Evolutionary conservation across 2,329 filamentous ascomycete genomes (phyloP), one percentile per base, ranked within the genome.

Genomic region (Sporothrix humicola): DNA sequence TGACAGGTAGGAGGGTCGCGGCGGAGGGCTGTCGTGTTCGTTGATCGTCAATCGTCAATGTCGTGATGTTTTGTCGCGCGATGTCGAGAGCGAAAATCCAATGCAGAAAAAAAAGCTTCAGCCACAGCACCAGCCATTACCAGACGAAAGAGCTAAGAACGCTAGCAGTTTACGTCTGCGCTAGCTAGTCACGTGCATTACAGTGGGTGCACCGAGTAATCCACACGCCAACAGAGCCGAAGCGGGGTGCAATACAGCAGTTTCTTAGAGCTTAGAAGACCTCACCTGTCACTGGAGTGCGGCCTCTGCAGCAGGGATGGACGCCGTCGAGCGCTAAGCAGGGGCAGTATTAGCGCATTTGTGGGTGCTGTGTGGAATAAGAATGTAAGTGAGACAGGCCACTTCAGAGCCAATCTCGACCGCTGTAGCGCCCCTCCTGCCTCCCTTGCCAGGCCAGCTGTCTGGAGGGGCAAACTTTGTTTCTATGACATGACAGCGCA

Each of bases 391-490:
- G 17, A 44, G 31, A 26, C 61, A 65, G 61, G 9, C 10, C 61
- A 26, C 8, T 3, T 5, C n/a, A 44, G 31, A 17, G 37, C 42
- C 59, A 9, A 9, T 50, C 48, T 37, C 7, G 31, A 37, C 31
- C 31, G 31, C 31, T 37, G 7, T 7, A 54, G n/a, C n/a, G 50
- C 10, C 59, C 15, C 15, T 37, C 10, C 15, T 37, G 37, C 31
- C 31, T 42, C 31, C 58, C 58, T 44, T 61, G 58, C 58, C 54
- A 58, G 54, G 54, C 54, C 31, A 61, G 58, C 31, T 37, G 31
- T n/a, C 61, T 66, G 42, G 61, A 66, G 61, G 61, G 61, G 61
- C 42, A 66, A 66, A 46, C 61, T 44, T 42, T 44, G 31, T 42
- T 66, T 26, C 42, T 66, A 46, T 66, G 61, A 48, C 42, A 15